Percentiles rank a stretch among this genome's conserved stretches.
These are phyloP conservation scores for Amaranthus palmeri DNA, from an alignment of 148 eudicot species.

Conservation along the genomic window DNA sequence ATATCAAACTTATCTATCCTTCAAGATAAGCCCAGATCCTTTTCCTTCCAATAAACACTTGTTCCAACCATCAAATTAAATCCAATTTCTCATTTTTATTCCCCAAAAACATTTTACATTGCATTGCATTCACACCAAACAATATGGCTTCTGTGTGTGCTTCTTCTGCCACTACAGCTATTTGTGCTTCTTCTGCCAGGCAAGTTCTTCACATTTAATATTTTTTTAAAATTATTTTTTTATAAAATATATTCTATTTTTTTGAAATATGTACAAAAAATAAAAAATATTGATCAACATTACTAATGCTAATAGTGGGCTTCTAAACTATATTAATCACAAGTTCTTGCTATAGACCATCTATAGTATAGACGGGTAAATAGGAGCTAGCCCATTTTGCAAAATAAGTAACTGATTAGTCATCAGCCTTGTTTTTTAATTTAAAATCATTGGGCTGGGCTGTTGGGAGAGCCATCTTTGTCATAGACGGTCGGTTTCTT, in stretches of 20 bases:
- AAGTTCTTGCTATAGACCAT: no score
- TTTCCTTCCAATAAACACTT: background rate
- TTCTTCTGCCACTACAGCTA: constrained; percentile 83
- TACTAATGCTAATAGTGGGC: no score
- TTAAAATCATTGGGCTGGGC: no score
- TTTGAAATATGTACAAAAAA: no score
- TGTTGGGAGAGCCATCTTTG: no score
- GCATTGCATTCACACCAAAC: background rate
- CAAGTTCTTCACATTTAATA: constrained; percentile 21
- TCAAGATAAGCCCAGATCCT: constrained; percentile 27
- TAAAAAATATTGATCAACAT: no score
- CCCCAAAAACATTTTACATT: background rate
- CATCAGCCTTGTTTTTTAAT: no score
- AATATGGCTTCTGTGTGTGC: constrained; percentile 87
- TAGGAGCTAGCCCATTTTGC: no score
- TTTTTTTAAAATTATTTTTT: background rate
- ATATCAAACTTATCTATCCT: constrained; percentile 32
- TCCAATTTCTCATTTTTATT: background rate
- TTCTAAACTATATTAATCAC: no score
- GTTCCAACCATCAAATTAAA: constrained; percentile 1
- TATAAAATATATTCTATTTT: background rate
- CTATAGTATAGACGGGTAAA: no score
- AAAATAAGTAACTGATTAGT: no score
- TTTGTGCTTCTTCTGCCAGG: constrained; percentile 77
- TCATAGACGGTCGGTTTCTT: no score